Percentiles rank a stretch among this genome's conserved stretches.
phyloP scores from a whole-genome alignment of 306 rosid species.

The Neltuma alba region DNA sequence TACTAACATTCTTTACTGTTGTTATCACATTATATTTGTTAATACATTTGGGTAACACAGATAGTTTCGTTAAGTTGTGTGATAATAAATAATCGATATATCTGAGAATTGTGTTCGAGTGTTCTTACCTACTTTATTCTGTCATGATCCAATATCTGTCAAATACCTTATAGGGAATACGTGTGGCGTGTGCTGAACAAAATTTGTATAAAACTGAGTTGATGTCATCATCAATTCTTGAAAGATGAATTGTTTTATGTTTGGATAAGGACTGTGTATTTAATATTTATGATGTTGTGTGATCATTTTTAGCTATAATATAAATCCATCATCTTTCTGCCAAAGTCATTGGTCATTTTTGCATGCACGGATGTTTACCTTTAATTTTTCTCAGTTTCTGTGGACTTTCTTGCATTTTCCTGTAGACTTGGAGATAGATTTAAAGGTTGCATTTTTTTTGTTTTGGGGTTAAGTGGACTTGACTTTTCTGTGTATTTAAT shows the following conservation, averaged over 20 bases:
- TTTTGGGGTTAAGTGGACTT: neutral
- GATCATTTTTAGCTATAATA: neutral
- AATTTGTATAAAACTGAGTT: neutral
- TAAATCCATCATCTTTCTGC: neutral
- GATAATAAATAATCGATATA: neutral
- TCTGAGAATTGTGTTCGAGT: neutral
- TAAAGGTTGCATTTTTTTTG: neutral
- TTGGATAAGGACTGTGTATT: neutral
- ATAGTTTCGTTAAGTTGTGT: too few relatives aligned
- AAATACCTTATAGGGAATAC: neutral
- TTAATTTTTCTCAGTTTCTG: neutral
- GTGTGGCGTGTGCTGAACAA: neutral
- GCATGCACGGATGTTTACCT: neutral
- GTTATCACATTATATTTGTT: neutral
- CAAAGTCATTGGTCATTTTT: neutral
- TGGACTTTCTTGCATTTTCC: slow-evolving; percentile 14
- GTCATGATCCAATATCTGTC: neutral
- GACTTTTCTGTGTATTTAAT: too few relatives aligned
- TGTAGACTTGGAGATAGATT: neutral
- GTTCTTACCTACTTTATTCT: neutral
- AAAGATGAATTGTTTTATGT: neutral
- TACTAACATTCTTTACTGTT: neutral
- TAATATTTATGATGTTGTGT: neutral
- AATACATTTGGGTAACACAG: neutral
- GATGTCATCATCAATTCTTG: neutral